Percentiles rank a stretch among this genome's conserved stretches.
Conservation (phyloP, 2,329 filamentous ascomycete species). For the Ceratocystis huliohia region DNA sequence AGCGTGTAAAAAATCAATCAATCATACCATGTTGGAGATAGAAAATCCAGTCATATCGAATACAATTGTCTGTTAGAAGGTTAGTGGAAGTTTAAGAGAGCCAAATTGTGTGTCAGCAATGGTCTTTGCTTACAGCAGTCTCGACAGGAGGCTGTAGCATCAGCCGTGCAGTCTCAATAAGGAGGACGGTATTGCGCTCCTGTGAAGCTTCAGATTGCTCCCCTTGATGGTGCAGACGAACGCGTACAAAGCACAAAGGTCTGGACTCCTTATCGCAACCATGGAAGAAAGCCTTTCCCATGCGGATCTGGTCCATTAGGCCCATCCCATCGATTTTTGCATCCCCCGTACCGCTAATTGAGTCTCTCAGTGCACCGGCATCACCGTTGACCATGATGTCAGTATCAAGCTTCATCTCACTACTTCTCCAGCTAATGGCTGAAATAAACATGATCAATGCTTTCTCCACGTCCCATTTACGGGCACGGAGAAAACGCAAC, state of each 20-base stretch:
- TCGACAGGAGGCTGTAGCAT: constrained; percentile 68
- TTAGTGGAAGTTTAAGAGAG: constrained; percentile 21
- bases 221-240: constrained; percentile 65
- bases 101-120: neutral
- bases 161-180: constrained; percentile 88
- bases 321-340: constrained; percentile 58
- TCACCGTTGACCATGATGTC: constrained; percentile 75
- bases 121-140: constrained; percentile 59
- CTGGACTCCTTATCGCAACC: constrained; percentile 72
- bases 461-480: constrained; percentile 91
- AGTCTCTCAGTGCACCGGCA: constrained; percentile 41
- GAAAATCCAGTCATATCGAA: constrained; percentile 96
- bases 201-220: constrained; percentile 72
- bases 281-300: constrained; percentile 90
- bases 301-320: constrained; percentile 68
- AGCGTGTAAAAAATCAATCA: neutral
- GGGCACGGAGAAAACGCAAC: constrained; percentile 71
- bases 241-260: constrained; percentile 76
- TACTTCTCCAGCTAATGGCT: constrained; percentile 80
- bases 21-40: constrained; percentile 67
- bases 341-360: constrained; percentile 42
- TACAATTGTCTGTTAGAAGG: constrained; percentile 55
- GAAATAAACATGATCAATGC: constrained; percentile 89
- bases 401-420: constrained; percentile 76
- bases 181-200: constrained; percentile 82